Conservation (phyloP, 495 filamentous ascomycete species). For the Acidiella bohemica region DNA sequence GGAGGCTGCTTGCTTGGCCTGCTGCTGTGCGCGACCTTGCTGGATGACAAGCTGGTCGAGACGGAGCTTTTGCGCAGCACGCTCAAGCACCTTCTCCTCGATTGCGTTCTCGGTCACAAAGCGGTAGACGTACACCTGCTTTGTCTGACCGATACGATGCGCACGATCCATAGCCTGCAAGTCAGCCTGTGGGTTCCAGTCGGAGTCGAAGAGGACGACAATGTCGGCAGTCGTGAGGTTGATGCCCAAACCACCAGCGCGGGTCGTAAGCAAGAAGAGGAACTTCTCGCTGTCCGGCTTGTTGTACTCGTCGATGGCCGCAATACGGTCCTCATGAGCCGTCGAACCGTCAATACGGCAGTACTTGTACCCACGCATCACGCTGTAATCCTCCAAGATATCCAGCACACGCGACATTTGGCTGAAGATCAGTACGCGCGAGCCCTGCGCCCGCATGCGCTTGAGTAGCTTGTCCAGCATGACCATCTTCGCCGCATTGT, state of each 20-base stretch:
- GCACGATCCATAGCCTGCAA: constrained; percentile 97
- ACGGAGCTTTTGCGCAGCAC: constrained; percentile 92
- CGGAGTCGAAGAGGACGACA: constrained; percentile 95
- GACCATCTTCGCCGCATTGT: constrained; percentile 93
- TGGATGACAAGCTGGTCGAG: constrained; percentile 99
- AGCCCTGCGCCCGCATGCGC: constrained; percentile 71
- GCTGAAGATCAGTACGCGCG: constrained; percentile 93
- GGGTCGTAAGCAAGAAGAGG: constrained; percentile 91
- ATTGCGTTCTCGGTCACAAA: constrained; percentile 97
- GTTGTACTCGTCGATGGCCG: constrained; percentile 97
- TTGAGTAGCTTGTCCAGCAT: constrained; percentile 87
- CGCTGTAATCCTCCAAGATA: constrained; percentile 96
- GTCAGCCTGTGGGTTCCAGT: constrained; percentile 99
- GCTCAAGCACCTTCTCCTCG: constrained; percentile 95
- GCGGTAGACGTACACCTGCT: constrained; percentile 90
- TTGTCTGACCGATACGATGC: constrained; percentile 96
- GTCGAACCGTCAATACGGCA: constrained; percentile 97
- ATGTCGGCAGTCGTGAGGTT: constrained; percentile 94
- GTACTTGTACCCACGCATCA: constrained; percentile 87
- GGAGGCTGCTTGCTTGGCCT: constrained; percentile 70
- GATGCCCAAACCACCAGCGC: constrained; percentile 95
- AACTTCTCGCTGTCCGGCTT: constrained; percentile 91
- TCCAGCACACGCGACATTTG: constrained; percentile 98
- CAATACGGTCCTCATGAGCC: constrained; percentile 94
- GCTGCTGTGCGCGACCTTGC: constrained; percentile 89